Conservation (phyloP, 768 basidiomycete species). For the Artomyces pyxidatus region DNA sequence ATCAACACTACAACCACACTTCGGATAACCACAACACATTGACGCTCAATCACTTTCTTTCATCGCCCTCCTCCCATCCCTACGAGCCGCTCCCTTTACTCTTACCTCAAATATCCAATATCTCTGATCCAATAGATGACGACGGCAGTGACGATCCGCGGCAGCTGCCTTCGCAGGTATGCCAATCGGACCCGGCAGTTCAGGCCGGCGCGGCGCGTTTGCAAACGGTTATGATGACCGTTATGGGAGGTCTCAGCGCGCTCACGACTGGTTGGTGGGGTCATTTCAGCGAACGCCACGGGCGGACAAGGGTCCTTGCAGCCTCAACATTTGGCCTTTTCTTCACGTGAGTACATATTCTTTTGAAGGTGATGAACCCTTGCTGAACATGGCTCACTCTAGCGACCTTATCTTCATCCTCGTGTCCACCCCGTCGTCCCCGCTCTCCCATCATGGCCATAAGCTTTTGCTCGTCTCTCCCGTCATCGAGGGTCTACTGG, state of each 20-base stretch:
- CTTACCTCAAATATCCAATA: constrained; percentile 5
- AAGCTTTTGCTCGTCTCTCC: constrained; percentile 72
- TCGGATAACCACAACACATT: not conserved
- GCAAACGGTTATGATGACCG: constrained; percentile 71
- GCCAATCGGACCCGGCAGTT: constrained; percentile 45
- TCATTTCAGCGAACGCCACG: constrained; percentile 64
- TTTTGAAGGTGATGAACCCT: constrained; percentile 23
- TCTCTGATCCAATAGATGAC: constrained; percentile 19
- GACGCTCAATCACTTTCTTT: constrained; percentile 1
- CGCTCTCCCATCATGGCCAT: constrained; percentile 58
- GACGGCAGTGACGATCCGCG: constrained; percentile 32
- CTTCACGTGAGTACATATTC: constrained; percentile 50
- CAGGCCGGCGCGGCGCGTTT: constrained; percentile 63
- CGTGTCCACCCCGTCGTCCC: constrained; percentile 59
- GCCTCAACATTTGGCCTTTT: constrained; percentile 62
- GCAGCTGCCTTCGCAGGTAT: constrained; percentile 28
- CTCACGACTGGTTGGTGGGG: constrained; percentile 87
- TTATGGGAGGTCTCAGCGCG: constrained; percentile 73
- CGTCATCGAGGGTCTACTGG: constrained; percentile 69
- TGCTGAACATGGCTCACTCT: constrained; percentile 5
- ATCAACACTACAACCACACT: constrained; percentile 34
- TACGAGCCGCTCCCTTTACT: not conserved
- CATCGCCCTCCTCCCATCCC: not conserved
- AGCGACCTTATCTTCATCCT: constrained; percentile 78
- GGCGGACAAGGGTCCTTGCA: constrained; percentile 68